Evolutionary conservation across 768 basidiomycete genomes (phyloP), one percentile per base, ranked within the genome.

Genomic region (Glaciozyma martinii): DNA sequence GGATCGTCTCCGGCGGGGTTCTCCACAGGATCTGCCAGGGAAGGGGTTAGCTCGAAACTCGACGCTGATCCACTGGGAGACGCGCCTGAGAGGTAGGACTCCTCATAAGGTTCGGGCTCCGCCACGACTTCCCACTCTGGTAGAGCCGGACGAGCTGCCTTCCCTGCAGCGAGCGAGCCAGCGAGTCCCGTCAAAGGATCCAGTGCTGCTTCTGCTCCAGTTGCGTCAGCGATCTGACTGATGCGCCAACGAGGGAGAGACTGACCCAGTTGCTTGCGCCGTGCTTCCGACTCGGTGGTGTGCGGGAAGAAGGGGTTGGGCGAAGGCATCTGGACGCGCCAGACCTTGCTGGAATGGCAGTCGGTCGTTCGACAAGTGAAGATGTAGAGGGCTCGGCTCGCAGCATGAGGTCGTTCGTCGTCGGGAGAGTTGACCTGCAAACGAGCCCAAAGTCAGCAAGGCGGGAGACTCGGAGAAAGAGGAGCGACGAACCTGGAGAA

Each of bases 381-480:
- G 30, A 72, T 61, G 67, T 71, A 72, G 27, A 72, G 66, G 3
- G 69, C 65, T 6, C 71, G 59, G 19, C 67, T 67, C 10, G 63
- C 59, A 18, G 71, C 69, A 43, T 68, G 63, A n/a, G 66, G 67
- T 16, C 63, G 53, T 12, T 66, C 30, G 56, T 72, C 71, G 42
- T 68, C 64, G 25, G 71, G 71, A 21, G 66, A 66, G 52, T 71
- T 71, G 54, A 72, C 61, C 62, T 65, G 43, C 12, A 9, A 25
- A 12, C 37, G 25, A 21, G 7, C 1, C 12, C 16, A 21, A 19
- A 3, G 13, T 44, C 25, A 18, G 19, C 30, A 15, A n/a, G 1
- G 13, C 37, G 12, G 19, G 16, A 8, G 12, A 46, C 30, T 8
- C 2, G 8, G 33, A 42, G 23, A 18, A 43, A 7, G 18, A 16